Conservation (phyloP, 306 rosid genomes). For the Vigna mungo region DNA sequence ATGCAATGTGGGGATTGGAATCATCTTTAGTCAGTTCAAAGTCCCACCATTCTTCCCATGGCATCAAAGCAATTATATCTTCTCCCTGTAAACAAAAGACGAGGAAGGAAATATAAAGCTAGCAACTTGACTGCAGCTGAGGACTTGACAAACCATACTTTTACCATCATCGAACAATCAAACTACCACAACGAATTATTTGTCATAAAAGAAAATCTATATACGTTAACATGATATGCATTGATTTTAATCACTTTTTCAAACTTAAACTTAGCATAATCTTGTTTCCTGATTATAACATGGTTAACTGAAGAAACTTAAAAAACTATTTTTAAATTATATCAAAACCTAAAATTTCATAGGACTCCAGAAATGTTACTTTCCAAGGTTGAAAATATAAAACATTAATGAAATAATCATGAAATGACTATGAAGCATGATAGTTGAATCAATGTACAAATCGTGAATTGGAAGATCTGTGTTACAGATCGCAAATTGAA, state of each 20-base stretch:
- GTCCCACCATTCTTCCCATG: slow-evolving; percentile 99
- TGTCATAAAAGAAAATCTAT: slow-evolving; percentile 26
- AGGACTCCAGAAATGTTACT: slow-evolving; percentile 20
- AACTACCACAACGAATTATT: slow-evolving; percentile 20
- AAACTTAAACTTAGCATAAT: slow-evolving; percentile 11
- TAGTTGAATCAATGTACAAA: neutral
- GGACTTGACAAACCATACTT: slow-evolving; percentile 19
- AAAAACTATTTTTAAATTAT: neutral
- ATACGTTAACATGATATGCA: slow-evolving; percentile 15
- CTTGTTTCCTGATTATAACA: slow-evolving; percentile 28
- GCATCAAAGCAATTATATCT: slow-evolving; percentile 76
- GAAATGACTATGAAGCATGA: slow-evolving; percentile 1
- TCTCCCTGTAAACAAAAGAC: slow-evolving; percentile 73
- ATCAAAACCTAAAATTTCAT: slow-evolving; percentile 7
- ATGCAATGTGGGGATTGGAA: slow-evolving; percentile 90
- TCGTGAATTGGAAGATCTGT: neutral
- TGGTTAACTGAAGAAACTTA: slow-evolving; percentile 20
- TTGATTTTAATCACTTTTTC: slow-evolving; percentile 16
- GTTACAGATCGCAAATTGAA: neutral
- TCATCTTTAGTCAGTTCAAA: slow-evolving; percentile 83
- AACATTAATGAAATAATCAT: slow-evolving; percentile 29
- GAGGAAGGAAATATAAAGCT: slow-evolving; percentile 36
- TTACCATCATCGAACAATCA: slow-evolving; percentile 17
- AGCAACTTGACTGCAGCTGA: slow-evolving; percentile 15
- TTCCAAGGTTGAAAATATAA: neutral